Percentiles rank a stretch among this genome's conserved stretches.
phyloP scores from a whole-genome alignment of 805 yeast species.

The Candida easanensis region DNA sequence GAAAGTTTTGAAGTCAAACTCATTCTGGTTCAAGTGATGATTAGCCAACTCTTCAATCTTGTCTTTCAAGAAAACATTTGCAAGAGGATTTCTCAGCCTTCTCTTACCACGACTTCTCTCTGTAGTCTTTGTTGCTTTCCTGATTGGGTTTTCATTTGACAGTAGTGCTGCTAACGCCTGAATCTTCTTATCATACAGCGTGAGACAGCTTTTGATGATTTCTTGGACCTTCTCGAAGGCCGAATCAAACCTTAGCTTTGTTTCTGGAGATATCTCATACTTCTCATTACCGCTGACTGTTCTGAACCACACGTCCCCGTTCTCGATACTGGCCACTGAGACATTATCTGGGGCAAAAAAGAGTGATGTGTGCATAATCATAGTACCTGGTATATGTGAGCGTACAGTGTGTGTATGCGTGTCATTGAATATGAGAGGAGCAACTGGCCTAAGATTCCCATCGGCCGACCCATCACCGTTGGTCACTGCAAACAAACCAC shows the following conservation, averaged over 20 bases:
- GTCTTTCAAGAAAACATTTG: neutral
- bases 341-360: conserved; percentile 1
- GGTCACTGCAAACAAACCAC: conserved; percentile 5
- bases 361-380: conserved; percentile 1
- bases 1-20: conserved; percentile 6
- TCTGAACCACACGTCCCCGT: conserved; percentile 4
- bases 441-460: conserved; percentile 3
- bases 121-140: conserved; percentile 6
- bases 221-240: conserved; percentile 4
- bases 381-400: neutral
- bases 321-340: neutral
- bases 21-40: conserved; percentile 1
- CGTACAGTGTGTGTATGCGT: neutral
- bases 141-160: conserved; percentile 5
- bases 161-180: conserved; percentile 1
- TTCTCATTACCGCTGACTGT: conserved; percentile 9
- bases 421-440: neutral
- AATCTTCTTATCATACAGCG: conserved; percentile 4
- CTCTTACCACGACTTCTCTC: neutral
- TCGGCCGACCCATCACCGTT: conserved; percentile 10
- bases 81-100: neutral
- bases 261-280: conserved; percentile 2
- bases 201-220: neutral
- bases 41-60: conserved; percentile 6
- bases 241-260: neutral